Conservation (phyloP, 2,329 filamentous ascomycete genomes). For the Penicillium sp. region DNA sequence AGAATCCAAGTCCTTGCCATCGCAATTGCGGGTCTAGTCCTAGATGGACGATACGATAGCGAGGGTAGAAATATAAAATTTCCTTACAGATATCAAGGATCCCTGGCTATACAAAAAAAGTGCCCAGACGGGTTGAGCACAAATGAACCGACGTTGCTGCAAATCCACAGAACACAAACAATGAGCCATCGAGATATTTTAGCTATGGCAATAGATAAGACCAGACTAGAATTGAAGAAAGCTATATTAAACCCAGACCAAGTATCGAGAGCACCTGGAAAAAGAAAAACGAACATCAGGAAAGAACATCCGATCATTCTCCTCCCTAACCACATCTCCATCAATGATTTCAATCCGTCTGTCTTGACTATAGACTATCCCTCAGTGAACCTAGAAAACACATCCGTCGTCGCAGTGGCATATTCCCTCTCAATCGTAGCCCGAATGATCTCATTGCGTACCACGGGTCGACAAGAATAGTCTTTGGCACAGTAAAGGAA, state of each 20-base stretch:
- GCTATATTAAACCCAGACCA: neutral
- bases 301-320: too few species aligned
- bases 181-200: too few species aligned
- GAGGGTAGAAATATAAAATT: neutral
- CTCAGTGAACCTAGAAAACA: neutral
- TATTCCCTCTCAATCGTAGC: neutral
- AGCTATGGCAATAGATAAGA: too few species aligned
- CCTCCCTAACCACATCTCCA: neutral
- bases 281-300: neutral
- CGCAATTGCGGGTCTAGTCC: neutral
- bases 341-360: too few species aligned
- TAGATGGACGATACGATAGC: neutral
- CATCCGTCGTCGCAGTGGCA: neutral
- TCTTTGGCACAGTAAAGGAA: constrained; percentile 4
- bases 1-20: neutral
- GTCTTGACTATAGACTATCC: neutral
- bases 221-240: too few species aligned
- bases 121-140: neutral
- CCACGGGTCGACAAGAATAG: neutral
- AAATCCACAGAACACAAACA: too few species aligned
- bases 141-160: neutral
- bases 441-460: neutral
- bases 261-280: neutral
- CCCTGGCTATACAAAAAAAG: too few species aligned
- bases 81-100: neutral